These are phyloP conservation scores for Ophiostoma populinum DNA, from an alignment of 2,329 filamentous ascomycete species.

Conservation along the genomic window DNA sequence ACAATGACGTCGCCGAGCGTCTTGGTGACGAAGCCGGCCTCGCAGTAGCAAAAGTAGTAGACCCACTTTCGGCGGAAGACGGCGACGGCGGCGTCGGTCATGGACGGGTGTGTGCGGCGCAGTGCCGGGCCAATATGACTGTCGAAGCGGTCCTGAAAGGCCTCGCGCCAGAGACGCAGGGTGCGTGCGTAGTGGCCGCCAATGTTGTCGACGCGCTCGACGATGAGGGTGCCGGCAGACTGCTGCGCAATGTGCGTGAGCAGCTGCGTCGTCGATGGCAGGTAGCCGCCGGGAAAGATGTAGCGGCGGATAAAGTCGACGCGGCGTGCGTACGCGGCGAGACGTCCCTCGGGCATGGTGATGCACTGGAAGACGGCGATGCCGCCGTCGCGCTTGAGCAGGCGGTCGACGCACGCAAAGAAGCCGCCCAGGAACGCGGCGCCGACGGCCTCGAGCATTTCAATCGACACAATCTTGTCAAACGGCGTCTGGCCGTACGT, in stretches of 20 bases:
- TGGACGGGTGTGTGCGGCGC: slow-evolving; percentile 35
- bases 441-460: slow-evolving; percentile 64
- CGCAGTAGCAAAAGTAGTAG: slow-evolving; percentile 63
- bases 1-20: slow-evolving; percentile 58
- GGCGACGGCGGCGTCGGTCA: slow-evolving; percentile 44
- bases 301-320: slow-evolving; percentile 64
- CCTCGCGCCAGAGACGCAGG: slow-evolving; percentile 49
- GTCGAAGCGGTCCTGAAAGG: slow-evolving; percentile 46
- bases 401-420: slow-evolving; percentile 43
- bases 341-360: slow-evolving; percentile 54
- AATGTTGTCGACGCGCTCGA: slow-evolving; percentile 54
- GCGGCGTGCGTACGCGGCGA: slow-evolving; percentile 45
- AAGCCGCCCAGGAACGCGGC: slow-evolving; percentile 49
- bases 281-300: slow-evolving; percentile 63
- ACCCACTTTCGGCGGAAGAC: slow-evolving; percentile 58
- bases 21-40: slow-evolving; percentile 56
- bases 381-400: slow-evolving; percentile 48
- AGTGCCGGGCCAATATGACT: slow-evolving; percentile 41
- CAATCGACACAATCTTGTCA: slow-evolving; percentile 58
- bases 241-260: slow-evolving; percentile 41
- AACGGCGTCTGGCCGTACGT: slow-evolving; percentile 35
- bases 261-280: slow-evolving; percentile 40
- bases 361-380: slow-evolving; percentile 61
- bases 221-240: slow-evolving; percentile 42
- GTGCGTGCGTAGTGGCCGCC: slow-evolving; percentile 58